Evolutionary conservation across 805 yeast species (phyloP).

Genomic region (Lipomyces spencermartinsiae): DNA sequence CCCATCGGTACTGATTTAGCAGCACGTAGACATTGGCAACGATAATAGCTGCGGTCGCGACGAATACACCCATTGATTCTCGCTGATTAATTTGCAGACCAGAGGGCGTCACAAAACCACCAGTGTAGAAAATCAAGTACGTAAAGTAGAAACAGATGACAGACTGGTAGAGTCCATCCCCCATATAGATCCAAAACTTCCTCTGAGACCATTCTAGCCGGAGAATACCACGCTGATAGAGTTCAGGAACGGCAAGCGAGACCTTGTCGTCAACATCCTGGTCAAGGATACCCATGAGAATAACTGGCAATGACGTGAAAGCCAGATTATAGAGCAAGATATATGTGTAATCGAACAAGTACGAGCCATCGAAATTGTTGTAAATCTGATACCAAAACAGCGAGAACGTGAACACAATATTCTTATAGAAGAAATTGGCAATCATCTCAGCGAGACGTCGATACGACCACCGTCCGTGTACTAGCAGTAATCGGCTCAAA

Average conservation of each 20-base stretch:
- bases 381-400: constrained; percentile 79
- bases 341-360: constrained; percentile 76
- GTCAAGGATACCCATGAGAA: constrained; percentile 72
- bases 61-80: constrained; percentile 72
- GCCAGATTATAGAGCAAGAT: constrained; percentile 81
- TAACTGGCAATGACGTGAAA: constrained; percentile 80
- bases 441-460: constrained; percentile 76
- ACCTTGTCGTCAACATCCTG: constrained; percentile 75
- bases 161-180: constrained; percentile 76
- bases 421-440: constrained; percentile 79
- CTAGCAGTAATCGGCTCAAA: constrained; percentile 66
- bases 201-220: constrained; percentile 65
- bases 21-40: constrained; percentile 71
- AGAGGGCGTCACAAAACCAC: constrained; percentile 49
- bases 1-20: constrained; percentile 78
- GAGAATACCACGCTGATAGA: constrained; percentile 70
- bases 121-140: constrained; percentile 60
- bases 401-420: constrained; percentile 73
- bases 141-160: constrained; percentile 72
- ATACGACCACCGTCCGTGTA: constrained; percentile 87
- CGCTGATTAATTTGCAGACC: constrained; percentile 70
- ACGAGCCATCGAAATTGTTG: constrained; percentile 74
- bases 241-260: constrained; percentile 70
- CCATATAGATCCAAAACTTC: constrained; percentile 66
- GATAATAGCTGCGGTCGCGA: constrained; percentile 64